Base-by-base conservation (phyloP, 2,329 filamentous ascomycete genomes). In the Cytospora leucostoma region DNA sequence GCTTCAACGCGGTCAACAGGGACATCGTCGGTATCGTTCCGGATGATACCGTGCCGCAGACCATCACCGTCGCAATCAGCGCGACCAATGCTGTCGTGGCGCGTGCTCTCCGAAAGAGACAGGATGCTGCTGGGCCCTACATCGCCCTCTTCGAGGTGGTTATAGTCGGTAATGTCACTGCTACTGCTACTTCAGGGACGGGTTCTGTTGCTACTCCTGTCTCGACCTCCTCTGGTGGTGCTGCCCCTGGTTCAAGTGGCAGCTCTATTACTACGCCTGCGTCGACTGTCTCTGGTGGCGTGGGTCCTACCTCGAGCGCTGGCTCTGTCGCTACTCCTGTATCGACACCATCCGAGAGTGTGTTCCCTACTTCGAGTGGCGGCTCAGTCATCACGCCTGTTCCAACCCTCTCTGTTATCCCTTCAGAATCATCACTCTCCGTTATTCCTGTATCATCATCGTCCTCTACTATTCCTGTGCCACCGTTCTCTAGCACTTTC, bases 1-100 rank as follows among this genome's bases (percentile, higher is more conserved):
- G 27, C 15, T 38, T 61, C 50, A 61, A 27, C 19, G 13, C 58
- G 7, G 19, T 33, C 12, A 40, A 51, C 38, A 61, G 17, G 44
- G 27, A 61, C 15, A 3, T 61, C 17, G 11, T 32, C 35, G 58
- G 58, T 12, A 19, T 55, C 27, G 51, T 55, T 4, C 58, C 58
- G 6, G 6, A 38, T 17, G 50, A 38, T 19, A 8, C 13, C 8
- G 40, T 7, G 10, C 51, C 51, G 11, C 21, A 37, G 17, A 55
- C 51, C 32, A 55, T 61, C n/a, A 38, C 47, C 6, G 51, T 49
- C 32, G 55, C 58, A 19, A 12, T 61, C 32, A 49, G 11, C 8
- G 32, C 38, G 15, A 53, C 38, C 7, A 47, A 38, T 33, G n/a
- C 27, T 17, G 33, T 32, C 44, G 33, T 13, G 34, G 50, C n/a